These are phyloP conservation scores for Penicillium cinerascens DNA, from an alignment of 495 filamentous ascomycete species.

Conservation along the genomic window DNA sequence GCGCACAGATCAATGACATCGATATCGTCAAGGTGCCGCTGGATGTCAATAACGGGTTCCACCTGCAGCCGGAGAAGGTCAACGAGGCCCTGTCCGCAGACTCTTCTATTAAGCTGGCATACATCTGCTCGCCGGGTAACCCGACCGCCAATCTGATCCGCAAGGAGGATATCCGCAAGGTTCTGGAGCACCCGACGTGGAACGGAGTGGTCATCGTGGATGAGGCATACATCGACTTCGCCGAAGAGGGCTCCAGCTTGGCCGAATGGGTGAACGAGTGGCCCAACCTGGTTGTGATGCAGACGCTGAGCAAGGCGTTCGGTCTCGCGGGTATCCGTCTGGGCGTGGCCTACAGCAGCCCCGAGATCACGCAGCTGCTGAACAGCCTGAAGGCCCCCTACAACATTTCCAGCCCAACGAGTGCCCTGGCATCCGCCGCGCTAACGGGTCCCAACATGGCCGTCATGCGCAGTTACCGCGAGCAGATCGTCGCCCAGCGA, in stretches of 20 bases:
- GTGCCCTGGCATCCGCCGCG: slow-evolving; percentile 72
- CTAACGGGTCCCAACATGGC: slow-evolving; percentile 60
- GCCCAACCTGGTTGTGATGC: slow-evolving; percentile 98
- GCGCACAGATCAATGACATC: slow-evolving; percentile 89
- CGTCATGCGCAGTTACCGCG: slow-evolving; percentile 66
- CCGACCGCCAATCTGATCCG: slow-evolving; percentile 76
- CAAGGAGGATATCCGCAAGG: slow-evolving; percentile 67
- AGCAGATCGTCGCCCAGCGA: slow-evolving; percentile 69
- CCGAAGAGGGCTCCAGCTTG: slow-evolving; percentile 70
- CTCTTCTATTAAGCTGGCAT: slow-evolving; percentile 75
- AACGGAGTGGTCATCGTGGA: slow-evolving; percentile 93
- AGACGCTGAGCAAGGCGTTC: slow-evolving; percentile 94
- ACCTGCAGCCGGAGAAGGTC: slow-evolving; percentile 66
- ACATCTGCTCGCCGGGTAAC: slow-evolving; percentile 92
- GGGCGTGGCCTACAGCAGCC: slow-evolving; percentile 65
- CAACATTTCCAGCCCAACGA: slow-evolving; percentile 84
- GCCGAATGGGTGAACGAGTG: slow-evolving; percentile 92
- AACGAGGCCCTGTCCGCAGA: slow-evolving; percentile 59
- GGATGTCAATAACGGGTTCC: slow-evolving; percentile 58
- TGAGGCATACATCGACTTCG: slow-evolving; percentile 96
- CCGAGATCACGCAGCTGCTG: slow-evolving; percentile 65
- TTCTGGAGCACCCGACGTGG: slow-evolving; percentile 88
- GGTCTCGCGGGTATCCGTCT: slow-evolving; percentile 91
- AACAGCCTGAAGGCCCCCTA: slow-evolving; percentile 96
- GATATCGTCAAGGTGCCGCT: slow-evolving; percentile 80